A percentile compares a stretch with the other conserved stretches of the same genome.
These are phyloP conservation scores for Chaetomidium leptoderma DNA, from an alignment of 495 filamentous ascomycete genomes.

Conservation along the genomic window DNA sequence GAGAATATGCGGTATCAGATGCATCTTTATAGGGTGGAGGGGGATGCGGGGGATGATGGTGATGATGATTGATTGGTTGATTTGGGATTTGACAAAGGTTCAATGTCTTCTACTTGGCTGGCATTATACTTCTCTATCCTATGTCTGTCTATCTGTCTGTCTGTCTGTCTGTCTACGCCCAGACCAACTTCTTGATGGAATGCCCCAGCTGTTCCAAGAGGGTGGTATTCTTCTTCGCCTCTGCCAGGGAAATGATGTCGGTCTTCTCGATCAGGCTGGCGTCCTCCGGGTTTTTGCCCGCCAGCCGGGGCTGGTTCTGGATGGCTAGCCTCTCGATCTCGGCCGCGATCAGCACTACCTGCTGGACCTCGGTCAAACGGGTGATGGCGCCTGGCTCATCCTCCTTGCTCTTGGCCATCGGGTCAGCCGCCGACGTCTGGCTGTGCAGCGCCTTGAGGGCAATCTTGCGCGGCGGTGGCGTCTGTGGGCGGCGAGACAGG, in stretches of 20 bases:
- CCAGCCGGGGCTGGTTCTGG: constrained; percentile 32
- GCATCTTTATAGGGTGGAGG: constrained; percentile 61
- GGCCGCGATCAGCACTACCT: constrained; percentile 65
- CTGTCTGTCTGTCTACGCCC: constrained; percentile 68
- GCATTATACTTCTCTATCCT: too few species aligned
- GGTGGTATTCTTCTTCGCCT: constrained; percentile 84
- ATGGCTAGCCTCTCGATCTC: constrained; percentile 50
- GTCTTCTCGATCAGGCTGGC: constrained; percentile 56
- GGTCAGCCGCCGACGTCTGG: constrained; percentile 44
- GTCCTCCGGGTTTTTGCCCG: constrained; percentile 32
- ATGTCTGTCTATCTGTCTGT: too few species aligned
- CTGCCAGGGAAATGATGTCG: constrained; percentile 74
- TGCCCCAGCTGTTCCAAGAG: constrained; percentile 81
- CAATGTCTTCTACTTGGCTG: not conserved
- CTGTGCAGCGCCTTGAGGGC: constrained; percentile 61
- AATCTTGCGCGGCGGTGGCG: constrained; percentile 34
- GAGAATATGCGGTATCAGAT: constrained; percentile 96
- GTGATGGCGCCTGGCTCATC: constrained; percentile 30
- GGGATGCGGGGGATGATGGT: constrained; percentile 5
- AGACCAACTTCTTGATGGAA: constrained; percentile 85
- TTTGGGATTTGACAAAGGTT: not conserved
- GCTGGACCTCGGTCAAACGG: constrained; percentile 60
- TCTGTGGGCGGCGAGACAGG: constrained; percentile 26
- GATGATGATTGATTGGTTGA: constrained; percentile 4
- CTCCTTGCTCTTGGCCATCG: constrained; percentile 33